Conservation (phyloP, 805 yeast species). For the Kuraishia borneana region DNA sequence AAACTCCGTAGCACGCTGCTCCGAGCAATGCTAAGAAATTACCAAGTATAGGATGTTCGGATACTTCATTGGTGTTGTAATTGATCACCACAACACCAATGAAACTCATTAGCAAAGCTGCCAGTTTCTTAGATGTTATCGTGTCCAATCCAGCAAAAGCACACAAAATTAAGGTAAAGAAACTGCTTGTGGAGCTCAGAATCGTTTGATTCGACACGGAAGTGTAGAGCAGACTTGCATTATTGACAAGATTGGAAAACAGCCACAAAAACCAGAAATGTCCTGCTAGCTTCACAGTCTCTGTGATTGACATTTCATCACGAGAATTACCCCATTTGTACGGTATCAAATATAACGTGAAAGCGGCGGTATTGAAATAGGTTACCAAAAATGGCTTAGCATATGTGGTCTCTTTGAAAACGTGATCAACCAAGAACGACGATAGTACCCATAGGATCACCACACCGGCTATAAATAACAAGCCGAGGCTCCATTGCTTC, state of each 20-base stretch:
- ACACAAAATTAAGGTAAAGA: conserved; percentile 84
- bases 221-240: conserved; percentile 79
- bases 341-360: conserved; percentile 67
- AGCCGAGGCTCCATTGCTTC: conserved; percentile 80
- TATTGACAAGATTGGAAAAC: conserved; percentile 77
- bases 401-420: conserved; percentile 55
- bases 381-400: conserved; percentile 90
- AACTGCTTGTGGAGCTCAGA: conserved; percentile 82
- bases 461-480: conserved; percentile 61
- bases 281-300: conserved; percentile 64
- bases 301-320: conserved; percentile 14
- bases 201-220: conserved; percentile 93
- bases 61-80: conserved; percentile 6
- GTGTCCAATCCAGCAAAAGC: conserved; percentile 59
- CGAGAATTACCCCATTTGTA: conserved; percentile 17
- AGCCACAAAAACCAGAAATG: conserved; percentile 90
- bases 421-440: conserved; percentile 70
- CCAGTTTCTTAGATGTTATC: conserved; percentile 50
- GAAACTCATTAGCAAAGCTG: conserved; percentile 63
- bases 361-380: conserved; percentile 81
- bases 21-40: conserved; percentile 73
- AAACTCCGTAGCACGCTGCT: conserved; percentile 84
- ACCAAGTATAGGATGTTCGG: conserved; percentile 36
- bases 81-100: conserved; percentile 77
- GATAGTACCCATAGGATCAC: conserved; percentile 87